Evolutionary conservation across 108 stramenopile genomes (phyloP), one percentile per base, ranked within the genome.

Genomic region (Cyclotella sp.): DNA sequence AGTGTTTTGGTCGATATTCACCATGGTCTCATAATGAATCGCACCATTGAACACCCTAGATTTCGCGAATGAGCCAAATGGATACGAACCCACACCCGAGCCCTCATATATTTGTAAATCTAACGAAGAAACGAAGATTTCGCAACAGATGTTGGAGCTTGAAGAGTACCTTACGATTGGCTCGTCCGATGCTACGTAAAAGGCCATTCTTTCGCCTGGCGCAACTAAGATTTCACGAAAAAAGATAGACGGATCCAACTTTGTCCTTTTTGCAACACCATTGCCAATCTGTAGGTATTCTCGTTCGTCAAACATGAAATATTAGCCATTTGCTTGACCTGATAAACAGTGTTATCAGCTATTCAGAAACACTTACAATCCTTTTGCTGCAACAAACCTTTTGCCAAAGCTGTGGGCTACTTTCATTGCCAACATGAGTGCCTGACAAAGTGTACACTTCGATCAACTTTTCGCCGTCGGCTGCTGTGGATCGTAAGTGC

Each of bases 51-150:
- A 75, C 27, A 63, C n/a, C 0, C 73, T 67, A 9, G 40, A 26
- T 24, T 68, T 63, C 13, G 55, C 45, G 5, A 15, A 12, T 1
- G 29, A 28, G 0, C 73, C 73, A 27, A 67, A 75, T 24, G 67
- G 46, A 18, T 75, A 69, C 16, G 16, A 26, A 9, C 73, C 73
- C 11, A 75, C 60, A 39, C 67, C 73, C 10, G 46, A 53, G 1
- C 73, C 73, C 28, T 67, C 67, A 68, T 34, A 47, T 26, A 75
- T 75, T 63, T 63, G 61, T 10, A 72, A 16, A 44, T 72, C 62
- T 29, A 41, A 63, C 21, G 71, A 72, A 4, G 39, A 63, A 19
- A 63, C 42, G 24, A 46, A 72, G 24, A 64, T 24, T 30, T 69
- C 34, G 9, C 71, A 64, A 40, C 71, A 72, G 16, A 27, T 40